These are phyloP conservation scores for Tephrocybe rancida DNA, from an alignment of 768 basidiomycete genomes.

Conservation along the genomic window DNA sequence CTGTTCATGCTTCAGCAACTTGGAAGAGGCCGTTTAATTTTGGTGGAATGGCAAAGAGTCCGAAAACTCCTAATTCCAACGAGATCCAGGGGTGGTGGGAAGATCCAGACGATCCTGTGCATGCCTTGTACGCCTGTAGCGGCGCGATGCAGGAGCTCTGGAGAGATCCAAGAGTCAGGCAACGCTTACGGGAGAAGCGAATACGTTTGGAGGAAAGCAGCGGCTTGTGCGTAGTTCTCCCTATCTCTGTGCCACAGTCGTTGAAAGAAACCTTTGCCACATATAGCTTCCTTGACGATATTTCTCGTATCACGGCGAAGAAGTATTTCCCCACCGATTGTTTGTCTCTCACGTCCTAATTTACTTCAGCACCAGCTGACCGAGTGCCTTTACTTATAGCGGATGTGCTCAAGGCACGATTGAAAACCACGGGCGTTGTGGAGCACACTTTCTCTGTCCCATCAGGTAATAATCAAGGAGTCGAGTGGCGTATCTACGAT, in stretches of 20 bases:
- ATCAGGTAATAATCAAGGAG: conserved; percentile 54
- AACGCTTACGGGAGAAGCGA: conserved; percentile 63
- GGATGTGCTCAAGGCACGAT: conserved; percentile 77
- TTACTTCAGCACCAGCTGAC: conserved; percentile 17
- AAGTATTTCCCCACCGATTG: conserved; percentile 82
- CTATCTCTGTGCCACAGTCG: conserved; percentile 2
- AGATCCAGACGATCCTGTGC: conserved; percentile 82
- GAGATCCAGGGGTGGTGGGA: conserved; percentile 86
- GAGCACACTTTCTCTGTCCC: conserved; percentile 77
- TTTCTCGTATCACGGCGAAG: conserved; percentile 76
- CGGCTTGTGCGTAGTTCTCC: conserved; percentile 66
- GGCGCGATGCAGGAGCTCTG: conserved; percentile 75
- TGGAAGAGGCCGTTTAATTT: conserved; percentile 74
- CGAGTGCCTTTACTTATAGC: conserved; percentile 38
- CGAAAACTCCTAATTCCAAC: conserved; percentile 69
- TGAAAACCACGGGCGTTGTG: conserved; percentile 82
- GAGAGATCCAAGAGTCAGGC: conserved; percentile 69
- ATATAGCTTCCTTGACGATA: conserved; percentile 80
- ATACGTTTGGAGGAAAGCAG: conserved; percentile 80
- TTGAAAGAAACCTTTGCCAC: neutral
- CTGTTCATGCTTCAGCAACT: conserved; percentile 61
- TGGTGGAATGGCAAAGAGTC: conserved; percentile 61
- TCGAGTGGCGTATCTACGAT: conserved; percentile 84
- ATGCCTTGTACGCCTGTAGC: conserved; percentile 63
- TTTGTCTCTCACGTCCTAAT: conserved; percentile 27